Conservation (phyloP, 108 stramenopile genomes). For the Pinguiococcus pyrenoidosus region DNA sequence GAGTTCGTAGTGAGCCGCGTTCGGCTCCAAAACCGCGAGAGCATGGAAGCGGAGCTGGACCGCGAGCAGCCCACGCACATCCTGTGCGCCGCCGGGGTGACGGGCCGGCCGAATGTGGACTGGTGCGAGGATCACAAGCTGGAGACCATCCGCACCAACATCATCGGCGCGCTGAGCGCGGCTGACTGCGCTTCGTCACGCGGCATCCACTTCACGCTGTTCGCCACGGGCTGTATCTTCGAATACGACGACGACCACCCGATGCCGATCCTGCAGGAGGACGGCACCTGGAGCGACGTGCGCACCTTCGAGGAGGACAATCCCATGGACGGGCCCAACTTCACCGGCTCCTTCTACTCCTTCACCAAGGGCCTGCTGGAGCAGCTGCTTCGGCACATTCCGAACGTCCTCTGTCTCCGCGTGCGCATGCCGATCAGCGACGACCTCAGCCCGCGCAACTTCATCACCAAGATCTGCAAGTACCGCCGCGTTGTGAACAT, state of each 20-base stretch:
- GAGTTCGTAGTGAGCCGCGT: slow-evolving; percentile 65
- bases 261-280: slow-evolving; percentile 40
- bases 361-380: slow-evolving; percentile 96
- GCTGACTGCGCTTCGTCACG: slow-evolving; percentile 68
- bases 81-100: slow-evolving; percentile 93
- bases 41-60: slow-evolving; percentile 62
- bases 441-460: slow-evolving; percentile 87
- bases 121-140: slow-evolving; percentile 97
- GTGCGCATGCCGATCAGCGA: slow-evolving; percentile 98
- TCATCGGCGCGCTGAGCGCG: slow-evolving; percentile 87
- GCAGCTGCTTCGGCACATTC: slow-evolving; percentile 59
- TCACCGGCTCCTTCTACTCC: slow-evolving; percentile 92
- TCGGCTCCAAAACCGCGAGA: slow-evolving; percentile 79
- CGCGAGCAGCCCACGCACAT: slow-evolving; percentile 81
- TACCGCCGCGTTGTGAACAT: slow-evolving; percentile 79
- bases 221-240: slow-evolving; percentile 99
- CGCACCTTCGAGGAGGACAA: slow-evolving; percentile 92
- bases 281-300: slow-evolving; percentile 28
- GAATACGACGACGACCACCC: slow-evolving; percentile 89
- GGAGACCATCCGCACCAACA: slow-evolving; percentile 89
- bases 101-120: slow-evolving; percentile 99
- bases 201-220: slow-evolving; percentile 89
- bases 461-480: slow-evolving; percentile 97
- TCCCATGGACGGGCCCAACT: slow-evolving; percentile 93
- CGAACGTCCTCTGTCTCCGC: slow-evolving; percentile 71